Conservation (phyloP, 2,329 filamentous ascomycete genomes). For the Calonectria fujianensis region DNA sequence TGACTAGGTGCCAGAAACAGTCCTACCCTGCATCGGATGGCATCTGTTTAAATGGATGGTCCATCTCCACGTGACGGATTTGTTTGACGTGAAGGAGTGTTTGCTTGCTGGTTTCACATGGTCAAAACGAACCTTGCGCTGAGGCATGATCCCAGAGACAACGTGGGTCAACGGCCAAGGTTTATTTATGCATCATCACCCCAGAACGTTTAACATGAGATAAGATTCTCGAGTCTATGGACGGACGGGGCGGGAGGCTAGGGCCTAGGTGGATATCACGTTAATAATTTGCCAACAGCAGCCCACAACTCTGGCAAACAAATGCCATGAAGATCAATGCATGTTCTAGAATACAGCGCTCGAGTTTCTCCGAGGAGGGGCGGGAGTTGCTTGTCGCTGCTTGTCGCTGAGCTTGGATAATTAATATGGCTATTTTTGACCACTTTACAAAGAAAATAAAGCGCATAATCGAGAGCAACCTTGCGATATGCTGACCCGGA, state of each 20-base stretch:
- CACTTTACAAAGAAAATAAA: not conserved
- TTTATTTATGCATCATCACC: not conserved
- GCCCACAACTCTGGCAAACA: not conserved
- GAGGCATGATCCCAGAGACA: not conserved
- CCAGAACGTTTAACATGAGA: not conserved
- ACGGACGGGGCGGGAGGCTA: not conserved
- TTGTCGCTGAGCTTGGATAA: not conserved
- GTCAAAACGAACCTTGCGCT: not conserved
- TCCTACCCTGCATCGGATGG: not conserved
- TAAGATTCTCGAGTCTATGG: not conserved
- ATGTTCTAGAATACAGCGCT: not conserved
- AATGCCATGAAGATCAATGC: constrained; percentile 15
- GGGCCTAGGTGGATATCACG: not conserved
- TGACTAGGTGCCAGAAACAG: not conserved
- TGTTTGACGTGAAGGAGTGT: not conserved
- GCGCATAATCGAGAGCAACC: not conserved
- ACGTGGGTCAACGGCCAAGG: constrained; percentile 2
- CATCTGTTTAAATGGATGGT: not conserved
- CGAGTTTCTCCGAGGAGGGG: not conserved
- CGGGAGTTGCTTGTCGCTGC: no score
- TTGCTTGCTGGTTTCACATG: not conserved
- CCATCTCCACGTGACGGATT: not conserved
- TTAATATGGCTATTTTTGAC: not conserved
- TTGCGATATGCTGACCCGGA: not conserved
- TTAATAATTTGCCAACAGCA: not conserved